These are phyloP conservation scores for Rhododendron ferrugineum DNA, from an alignment of 148 eudicot species.

Conservation along the genomic window DNA sequence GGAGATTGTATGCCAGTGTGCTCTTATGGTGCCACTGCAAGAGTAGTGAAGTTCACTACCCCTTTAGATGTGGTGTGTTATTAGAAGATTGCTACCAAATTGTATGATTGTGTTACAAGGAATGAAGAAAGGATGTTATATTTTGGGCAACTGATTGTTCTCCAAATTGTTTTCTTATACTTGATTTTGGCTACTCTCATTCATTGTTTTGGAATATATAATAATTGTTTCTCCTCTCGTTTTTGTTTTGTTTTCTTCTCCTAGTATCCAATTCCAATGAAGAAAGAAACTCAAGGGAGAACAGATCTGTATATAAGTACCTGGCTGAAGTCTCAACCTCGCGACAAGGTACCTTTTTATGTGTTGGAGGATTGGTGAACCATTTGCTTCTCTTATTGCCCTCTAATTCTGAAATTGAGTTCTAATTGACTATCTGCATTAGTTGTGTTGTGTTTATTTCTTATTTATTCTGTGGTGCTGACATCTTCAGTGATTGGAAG, in stretches of 20 bases:
- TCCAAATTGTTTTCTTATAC: not conserved
- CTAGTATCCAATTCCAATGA: slow-evolving; percentile 87
- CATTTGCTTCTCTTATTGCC: not conserved
- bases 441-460: not conserved
- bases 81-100: not conserved
- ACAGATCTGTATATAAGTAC: slow-evolving; percentile 75
- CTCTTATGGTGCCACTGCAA: not conserved
- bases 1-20: not conserved
- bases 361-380: slow-evolving; percentile 3
- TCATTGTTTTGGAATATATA: not conserved
- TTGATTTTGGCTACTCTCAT: not conserved
- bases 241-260: not conserved
- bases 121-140: not conserved
- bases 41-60: not conserved
- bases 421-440: not conserved
- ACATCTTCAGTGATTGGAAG: not conserved
- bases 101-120: not conserved
- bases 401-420: not conserved
- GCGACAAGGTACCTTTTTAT: slow-evolving; percentile 60
- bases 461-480: not conserved
- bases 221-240: not conserved
- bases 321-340: slow-evolving; percentile 91
- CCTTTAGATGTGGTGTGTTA: not conserved
- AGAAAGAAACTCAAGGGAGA: slow-evolving; percentile 85
- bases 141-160: not conserved